Evolutionary conservation across 345 rosid species (phyloP), one percentile per base, ranked within the genome.

Genomic region (Eucalyptus brandiana): DNA sequence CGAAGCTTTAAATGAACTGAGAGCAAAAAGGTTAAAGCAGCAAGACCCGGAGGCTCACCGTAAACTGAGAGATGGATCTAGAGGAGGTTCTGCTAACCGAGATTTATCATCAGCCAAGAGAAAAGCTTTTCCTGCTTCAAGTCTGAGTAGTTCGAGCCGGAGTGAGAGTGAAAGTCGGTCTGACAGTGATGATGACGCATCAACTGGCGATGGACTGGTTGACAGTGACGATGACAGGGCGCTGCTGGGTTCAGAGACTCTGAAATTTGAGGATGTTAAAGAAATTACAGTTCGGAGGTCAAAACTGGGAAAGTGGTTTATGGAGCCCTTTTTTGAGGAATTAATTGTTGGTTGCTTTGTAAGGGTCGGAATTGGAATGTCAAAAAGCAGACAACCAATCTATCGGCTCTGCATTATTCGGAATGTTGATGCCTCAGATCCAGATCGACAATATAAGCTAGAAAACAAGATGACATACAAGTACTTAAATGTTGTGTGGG

Each of bases 281-380:
- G 99, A 97, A 91, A 94, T 98, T 86, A 98, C 99, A 10, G 95
- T 97, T 40, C 95, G 97, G 87, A 93, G 99, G 89, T 94, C 99
- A 86, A 97, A 97, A 91, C 99, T 98, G 90, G 97, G 94, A 8
- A 98, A 96, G 92, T 98, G 99, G 99, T 88, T 97, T 72, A 97
- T 98, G 99, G 99, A 98, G 93, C 99, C 99, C 37, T 98, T 98
- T 94, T 98, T 98, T 87, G 99, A 98, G 87, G 99, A 97, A 92
- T 92, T 98, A 92, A 97, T 98, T 87, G 96, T 97, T 62, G 99
- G 99, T 15, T 98, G 99, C 92, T 98, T 94, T 93, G 99, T 97
- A 90, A 93, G 99, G 87, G 98, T 98, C 56, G 99, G 99, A 51
- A 96, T 97, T 23, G 99, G 99, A 86, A 95, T 93, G 93, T 96